Evolutionary conservation across 2,329 filamentous ascomycete genomes (phyloP).

Genomic region (Venturia asperata): DNA sequence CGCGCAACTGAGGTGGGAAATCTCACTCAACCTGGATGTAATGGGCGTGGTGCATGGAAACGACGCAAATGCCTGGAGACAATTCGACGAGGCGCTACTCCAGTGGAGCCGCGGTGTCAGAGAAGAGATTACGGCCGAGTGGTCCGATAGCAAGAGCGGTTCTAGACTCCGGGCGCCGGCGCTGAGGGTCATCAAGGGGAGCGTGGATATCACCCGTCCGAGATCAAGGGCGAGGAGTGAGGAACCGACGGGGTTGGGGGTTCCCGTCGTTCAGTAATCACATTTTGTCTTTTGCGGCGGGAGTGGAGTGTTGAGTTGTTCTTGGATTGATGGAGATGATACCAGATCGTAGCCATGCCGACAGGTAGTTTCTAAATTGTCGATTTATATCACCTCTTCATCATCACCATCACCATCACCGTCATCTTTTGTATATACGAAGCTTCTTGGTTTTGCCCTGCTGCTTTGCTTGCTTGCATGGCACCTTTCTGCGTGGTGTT

Average conservation of each 20-base stretch:
- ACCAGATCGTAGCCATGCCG: background rate
- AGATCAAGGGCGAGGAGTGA: background rate
- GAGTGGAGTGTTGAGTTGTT: background rate
- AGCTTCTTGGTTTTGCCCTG: too few relatives aligned
- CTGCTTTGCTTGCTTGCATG: background rate
- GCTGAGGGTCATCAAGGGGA: constrained; percentile 30
- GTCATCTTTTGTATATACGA: background rate
- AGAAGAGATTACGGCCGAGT: constrained; percentile 74
- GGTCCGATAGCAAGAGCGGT: constrained; percentile 40
- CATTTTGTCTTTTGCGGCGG: background rate
- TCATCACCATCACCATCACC: too few relatives aligned
- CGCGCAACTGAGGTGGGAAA: constrained; percentile 87
- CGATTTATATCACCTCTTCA: background rate
- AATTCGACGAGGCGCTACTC: constrained; percentile 76
- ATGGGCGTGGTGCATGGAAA: constrained; percentile 72
- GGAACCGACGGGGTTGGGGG: background rate
- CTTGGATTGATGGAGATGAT: background rate
- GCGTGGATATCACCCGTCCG: background rate
- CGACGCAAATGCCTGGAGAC: constrained; percentile 62
- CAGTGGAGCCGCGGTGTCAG: constrained; percentile 78
- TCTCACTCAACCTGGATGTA: constrained; percentile 72
- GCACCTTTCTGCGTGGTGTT: background rate
- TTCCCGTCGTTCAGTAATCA: background rate
- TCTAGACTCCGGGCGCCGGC: constrained; percentile 31
- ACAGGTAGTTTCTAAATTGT: background rate